Evolutionary conservation across 108 stramenopile species (phyloP).

Genomic region (Fragilaria crotonensis): DNA sequence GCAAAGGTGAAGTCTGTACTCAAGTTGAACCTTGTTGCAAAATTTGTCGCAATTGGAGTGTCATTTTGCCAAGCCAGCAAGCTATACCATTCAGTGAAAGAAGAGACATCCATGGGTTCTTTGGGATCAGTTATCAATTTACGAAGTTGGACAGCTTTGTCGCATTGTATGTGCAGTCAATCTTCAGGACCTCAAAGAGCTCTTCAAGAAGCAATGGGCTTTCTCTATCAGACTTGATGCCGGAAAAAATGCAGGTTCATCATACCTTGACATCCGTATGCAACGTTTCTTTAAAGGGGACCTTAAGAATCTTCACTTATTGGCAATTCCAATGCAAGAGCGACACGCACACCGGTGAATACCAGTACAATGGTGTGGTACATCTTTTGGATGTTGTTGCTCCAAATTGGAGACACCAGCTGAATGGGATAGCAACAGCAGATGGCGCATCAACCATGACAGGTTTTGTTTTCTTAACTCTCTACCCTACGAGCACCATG

Average conservation of each 20-base stretch:
- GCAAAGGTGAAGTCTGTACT: too few relatives aligned
- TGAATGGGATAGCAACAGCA: constrained; percentile 6
- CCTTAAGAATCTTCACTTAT: neutral
- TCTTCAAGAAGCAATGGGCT: neutral
- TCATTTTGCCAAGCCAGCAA: neutral
- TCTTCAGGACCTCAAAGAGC: neutral
- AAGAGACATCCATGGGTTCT: neutral
- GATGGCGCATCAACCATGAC: constrained; percentile 5
- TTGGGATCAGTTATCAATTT: neutral
- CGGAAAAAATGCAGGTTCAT: neutral
- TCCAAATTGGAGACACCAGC: neutral
- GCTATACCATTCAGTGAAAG: neutral
- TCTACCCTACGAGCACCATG: too few relatives aligned
- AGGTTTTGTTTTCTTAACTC: neutral
- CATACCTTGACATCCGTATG: neutral
- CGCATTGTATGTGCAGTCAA: neutral
- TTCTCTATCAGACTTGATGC: neutral
- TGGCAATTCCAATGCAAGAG: neutral
- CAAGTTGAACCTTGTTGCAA: neutral
- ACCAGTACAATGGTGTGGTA: neutral
- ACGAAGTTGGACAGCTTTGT: neutral
- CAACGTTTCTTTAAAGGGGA: neutral
- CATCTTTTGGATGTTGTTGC: neutral
- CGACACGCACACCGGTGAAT: neutral
- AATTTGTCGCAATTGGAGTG: neutral